These are phyloP conservation scores for Phytophthora sp. DNA, from an alignment of 352 stramenopile species.

Conservation along the genomic window DNA sequence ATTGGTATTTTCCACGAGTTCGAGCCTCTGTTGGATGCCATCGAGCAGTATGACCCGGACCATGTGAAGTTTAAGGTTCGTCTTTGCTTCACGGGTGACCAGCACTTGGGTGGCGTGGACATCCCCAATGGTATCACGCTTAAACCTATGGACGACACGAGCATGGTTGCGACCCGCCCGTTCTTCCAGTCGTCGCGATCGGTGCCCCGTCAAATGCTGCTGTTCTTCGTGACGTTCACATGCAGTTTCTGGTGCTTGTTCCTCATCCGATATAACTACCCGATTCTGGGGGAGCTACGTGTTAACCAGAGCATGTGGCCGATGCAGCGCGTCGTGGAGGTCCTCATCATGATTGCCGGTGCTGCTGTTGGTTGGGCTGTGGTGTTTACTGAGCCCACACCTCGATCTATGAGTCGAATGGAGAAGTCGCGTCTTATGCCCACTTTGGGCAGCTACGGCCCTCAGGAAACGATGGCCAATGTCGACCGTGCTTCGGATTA, in stretches of 20 bases:
- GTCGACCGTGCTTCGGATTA: conserved; percentile 60
- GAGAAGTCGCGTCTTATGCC: conserved; percentile 77
- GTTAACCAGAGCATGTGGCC: conserved; percentile 85
- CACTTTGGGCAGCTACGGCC: conserved; percentile 36
- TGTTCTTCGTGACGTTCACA: conserved; percentile 87
- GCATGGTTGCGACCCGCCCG: conserved; percentile 75
- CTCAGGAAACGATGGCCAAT: conserved; percentile 39
- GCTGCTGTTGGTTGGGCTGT: conserved; percentile 66
- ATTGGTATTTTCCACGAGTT: conserved; percentile 89
- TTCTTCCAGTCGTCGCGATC: conserved; percentile 80
- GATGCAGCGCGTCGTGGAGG: conserved; percentile 79
- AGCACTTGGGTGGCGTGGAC: conserved; percentile 74
- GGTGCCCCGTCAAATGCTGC: conserved; percentile 66
- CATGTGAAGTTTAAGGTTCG: conserved; percentile 71
- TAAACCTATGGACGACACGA: conserved; percentile 85
- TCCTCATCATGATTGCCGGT: conserved; percentile 72
- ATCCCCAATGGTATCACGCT: conserved; percentile 78
- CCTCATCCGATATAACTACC: conserved; percentile 77
- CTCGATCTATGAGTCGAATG: conserved; percentile 75
- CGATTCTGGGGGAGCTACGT: conserved; percentile 61
- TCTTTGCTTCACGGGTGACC: conserved; percentile 82
- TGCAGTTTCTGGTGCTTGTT: conserved; percentile 74
- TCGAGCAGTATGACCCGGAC: conserved; percentile 77
- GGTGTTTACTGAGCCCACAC: conserved; percentile 67
- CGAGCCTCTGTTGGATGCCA: conserved; percentile 78